phyloP scores from a whole-genome alignment of 305 asterid species.

The Salvia sclarea region DNA sequence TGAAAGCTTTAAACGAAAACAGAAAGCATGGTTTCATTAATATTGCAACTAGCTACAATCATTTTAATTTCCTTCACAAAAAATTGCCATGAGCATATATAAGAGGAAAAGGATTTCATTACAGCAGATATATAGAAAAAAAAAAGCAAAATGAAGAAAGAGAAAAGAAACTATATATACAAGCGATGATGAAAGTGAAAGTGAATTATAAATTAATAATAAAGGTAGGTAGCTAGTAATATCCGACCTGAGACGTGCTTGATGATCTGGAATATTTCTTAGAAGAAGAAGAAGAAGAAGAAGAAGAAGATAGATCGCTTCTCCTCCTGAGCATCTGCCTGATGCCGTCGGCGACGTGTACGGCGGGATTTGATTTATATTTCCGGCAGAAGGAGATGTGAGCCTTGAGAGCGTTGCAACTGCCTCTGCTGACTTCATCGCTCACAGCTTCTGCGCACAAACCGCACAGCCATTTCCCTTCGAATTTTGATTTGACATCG shows the following conservation, averaged over 20 bases:
- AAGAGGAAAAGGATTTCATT: constrained; percentile 31
- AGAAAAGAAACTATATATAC: constrained; percentile 23
- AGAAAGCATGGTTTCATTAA: background rate
- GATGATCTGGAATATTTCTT: constrained; percentile 58
- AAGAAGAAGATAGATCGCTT: constrained; percentile 41
- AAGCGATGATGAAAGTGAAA: background rate
- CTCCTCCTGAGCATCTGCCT: constrained; percentile 72
- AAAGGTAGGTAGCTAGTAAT: too few relatives aligned
- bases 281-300: constrained; percentile 31
- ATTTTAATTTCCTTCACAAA: constrained; percentile 30
- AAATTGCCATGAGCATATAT: background rate
- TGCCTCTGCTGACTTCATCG: constrained; percentile 63
- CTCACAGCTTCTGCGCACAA: constrained; percentile 86
- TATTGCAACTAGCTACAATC: constrained; percentile 25
- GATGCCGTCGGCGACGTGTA: constrained; percentile 85
- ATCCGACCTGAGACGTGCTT: constrained; percentile 54
- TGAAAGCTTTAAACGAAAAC: background rate
- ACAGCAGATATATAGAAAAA: constrained; percentile 14
- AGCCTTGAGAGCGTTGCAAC: constrained; percentile 65
- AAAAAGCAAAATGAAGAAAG: background rate
- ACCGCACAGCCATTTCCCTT: constrained; percentile 90
- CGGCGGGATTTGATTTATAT: constrained; percentile 66
- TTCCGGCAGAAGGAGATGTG: constrained; percentile 80
- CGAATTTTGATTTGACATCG: constrained; percentile 64
- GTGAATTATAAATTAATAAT: too few relatives aligned